Conservation (phyloP, 78 protist species). For the Dictyostelium discoideum region dicty_2.7 NC_007091.3:610001-610500, state of each 20-base stretch:
- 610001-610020: not conserved
- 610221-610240: not conserved
- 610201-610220: not conserved
- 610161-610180: not conserved
- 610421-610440: conserved; percentile 46
- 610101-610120: too few species aligned
- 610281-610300: not conserved
- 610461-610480: conserved; percentile 75
- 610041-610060: conserved; percentile 3
- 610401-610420: not conserved
- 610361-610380: not conserved
- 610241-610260: not conserved
- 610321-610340: not conserved
- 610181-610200: not conserved
- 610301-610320: not conserved
- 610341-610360: not conserved
- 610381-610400: not conserved
- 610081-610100: not conserved
- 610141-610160: not conserved
- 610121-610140: not conserved
- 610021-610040: conserved; percentile 37
- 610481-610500: conserved; percentile 62
- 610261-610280: not conserved
- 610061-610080: conserved; percentile 19
- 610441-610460: conserved; percentile 9